Evolutionary conservation across 331 rosid genomes (phyloP).

Genomic region (Prunus yedoensis): DNA sequence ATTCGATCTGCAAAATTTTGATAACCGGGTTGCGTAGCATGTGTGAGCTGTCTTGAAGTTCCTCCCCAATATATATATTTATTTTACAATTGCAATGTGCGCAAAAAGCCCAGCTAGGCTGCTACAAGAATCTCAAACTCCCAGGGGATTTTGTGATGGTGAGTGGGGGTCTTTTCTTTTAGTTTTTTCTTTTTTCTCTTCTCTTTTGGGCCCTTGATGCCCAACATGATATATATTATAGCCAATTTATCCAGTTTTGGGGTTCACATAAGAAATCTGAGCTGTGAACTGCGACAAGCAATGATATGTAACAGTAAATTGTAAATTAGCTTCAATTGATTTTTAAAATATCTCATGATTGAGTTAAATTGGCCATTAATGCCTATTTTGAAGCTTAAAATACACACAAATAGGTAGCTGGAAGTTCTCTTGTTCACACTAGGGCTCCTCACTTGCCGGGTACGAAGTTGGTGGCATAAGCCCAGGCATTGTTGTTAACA

Average conservation of each 20-base stretch:
- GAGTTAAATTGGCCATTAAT: background rate
- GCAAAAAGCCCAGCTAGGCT: background rate
- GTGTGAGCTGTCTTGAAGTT: too few species aligned
- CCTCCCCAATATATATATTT: too few species aligned
- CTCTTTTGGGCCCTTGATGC: background rate
- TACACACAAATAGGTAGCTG: background rate
- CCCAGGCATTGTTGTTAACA: constrained; percentile 37
- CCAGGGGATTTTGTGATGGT: background rate
- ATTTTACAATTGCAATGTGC: too few species aligned
- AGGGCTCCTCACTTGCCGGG: constrained; percentile 36
- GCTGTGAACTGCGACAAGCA: background rate
- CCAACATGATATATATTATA: background rate
- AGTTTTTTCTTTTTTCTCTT: background rate
- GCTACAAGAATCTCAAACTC: background rate
- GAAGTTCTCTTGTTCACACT: background rate
- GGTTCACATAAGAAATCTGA: background rate
- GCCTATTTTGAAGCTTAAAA: background rate
- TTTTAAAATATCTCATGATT: background rate
- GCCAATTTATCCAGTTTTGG: background rate
- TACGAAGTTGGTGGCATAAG: constrained; percentile 36
- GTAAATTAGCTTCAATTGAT: background rate
- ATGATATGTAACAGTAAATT: background rate
- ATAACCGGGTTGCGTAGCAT: background rate
- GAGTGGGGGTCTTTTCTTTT: background rate
- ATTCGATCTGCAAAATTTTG: background rate